Evolutionary conservation across 139 green algal species (phyloP), one percentile per base, ranked within the genome.

Genomic region (Gonium pectorale): DNA sequence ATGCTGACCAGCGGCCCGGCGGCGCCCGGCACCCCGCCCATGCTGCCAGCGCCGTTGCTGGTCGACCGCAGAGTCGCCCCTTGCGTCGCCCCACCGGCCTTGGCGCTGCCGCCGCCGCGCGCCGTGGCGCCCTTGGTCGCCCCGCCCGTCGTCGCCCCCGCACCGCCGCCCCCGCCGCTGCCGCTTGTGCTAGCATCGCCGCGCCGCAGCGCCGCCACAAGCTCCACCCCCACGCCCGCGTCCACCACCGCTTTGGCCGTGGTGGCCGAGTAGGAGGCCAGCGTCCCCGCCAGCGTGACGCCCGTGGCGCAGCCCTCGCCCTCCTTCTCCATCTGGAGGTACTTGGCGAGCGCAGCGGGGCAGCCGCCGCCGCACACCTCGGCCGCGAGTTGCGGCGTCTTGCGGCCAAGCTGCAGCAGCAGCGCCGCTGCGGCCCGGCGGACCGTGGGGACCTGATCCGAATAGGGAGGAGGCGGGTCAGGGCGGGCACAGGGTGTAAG

Each of bases 381-480:
- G 15, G 79, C 80, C n/a, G 89, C 86, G 13, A 93, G 74, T 11
- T 81, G 37, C 0, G 86, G 83, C 4, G 89, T 91, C 86, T 93
- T 93, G 43, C 87, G 85, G 24, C 66, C 73, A 49, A 89, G 64
- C 73, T 91, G 88, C n/a, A 91, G 88, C 72, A 91, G 88, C 69
- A 91, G 67, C 5, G 83, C 83, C 11, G 77, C 67, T 2, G 88
- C 83, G 38, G 88, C 88, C n/a, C 84, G 88, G 6, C 88, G 79
- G 15, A 91, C 83, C 0, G 67, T n/a, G 11, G 88, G 84, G 46
- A 83, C 87, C 71, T 80, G 71, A 6, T n/a, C n/a, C n/a, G n/a
- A n/a, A n/a, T n/a, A n/a, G 27, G 27, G n/a, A n/a, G n/a, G n/a
- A n/a, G n/a, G n/a, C n/a, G n/a, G 11, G 67, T 37, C 21, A 2